A percentile compares a stretch with the other conserved stretches of the same genome.
Conservation (phyloP, 768 basidiomycete genomes). For the Sporobolomyces roseus region DNA sequence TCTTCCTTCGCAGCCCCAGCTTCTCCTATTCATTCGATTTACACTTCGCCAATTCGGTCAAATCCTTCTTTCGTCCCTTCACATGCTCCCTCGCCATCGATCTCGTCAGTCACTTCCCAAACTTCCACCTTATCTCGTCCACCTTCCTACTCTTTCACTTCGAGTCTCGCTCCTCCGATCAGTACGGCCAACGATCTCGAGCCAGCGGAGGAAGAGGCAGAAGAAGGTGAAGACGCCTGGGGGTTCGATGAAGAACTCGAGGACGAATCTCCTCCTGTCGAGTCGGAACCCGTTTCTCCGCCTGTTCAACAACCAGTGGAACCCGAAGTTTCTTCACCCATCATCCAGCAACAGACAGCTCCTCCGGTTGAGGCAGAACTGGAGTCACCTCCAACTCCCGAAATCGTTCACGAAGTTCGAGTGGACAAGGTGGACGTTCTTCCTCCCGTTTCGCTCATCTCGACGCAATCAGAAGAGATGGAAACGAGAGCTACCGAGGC, state of each 20-base stretch:
- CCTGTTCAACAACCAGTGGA: background rate
- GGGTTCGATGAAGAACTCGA: constrained; percentile 30
- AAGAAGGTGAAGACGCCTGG: constrained; percentile 36
- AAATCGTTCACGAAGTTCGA: background rate
- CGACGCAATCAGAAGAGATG: background rate
- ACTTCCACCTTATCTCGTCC: constrained; percentile 9
- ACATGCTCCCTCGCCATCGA: constrained; percentile 18
- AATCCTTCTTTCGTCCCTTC: background rate
- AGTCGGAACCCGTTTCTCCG: background rate
- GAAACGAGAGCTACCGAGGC: too few species aligned
- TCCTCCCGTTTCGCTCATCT: background rate
- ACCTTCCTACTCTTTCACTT: constrained; percentile 24
- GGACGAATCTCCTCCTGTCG: background rate
- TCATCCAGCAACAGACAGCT: background rate
- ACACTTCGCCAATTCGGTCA: background rate
- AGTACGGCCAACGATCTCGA: background rate
- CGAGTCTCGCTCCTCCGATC: constrained; percentile 8
- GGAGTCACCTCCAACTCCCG: background rate
- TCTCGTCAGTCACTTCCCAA: constrained; percentile 8
- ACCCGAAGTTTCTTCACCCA: background rate
- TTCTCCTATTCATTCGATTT: background rate
- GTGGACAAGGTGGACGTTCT: background rate
- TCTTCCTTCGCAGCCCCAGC: background rate
- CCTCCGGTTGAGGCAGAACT: too few species aligned
- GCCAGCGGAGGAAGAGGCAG: background rate